Base-by-base conservation (phyloP, 2,329 filamentous ascomycete genomes). In the Hymenoscyphus infarciens region DNA sequence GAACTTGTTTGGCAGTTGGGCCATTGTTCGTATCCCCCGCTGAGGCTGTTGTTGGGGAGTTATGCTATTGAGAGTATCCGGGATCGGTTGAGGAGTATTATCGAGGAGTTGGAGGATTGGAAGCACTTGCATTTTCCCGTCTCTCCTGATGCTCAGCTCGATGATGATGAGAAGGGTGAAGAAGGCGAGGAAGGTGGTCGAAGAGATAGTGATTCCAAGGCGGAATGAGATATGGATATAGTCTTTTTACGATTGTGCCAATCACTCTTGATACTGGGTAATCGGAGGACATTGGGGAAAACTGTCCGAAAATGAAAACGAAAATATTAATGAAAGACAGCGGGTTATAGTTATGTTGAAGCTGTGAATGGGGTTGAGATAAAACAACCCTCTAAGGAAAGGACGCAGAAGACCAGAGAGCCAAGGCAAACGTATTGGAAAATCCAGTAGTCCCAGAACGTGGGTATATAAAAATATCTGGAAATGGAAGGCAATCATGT, bases 31-130 rank as follows among this genome's bases (percentile, higher is more conserved):
- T 97, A 92, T 74, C 95, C 95, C 57, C 95, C 95, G 0, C 75
- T 98, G 67, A 80, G 95, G 38, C 77, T 99, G 63, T 79, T 97
- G n/a, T 77, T 98, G 27, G 95, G 95, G 0, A 96, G 88, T 67
- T 98, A 96, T 77, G 94, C 95, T 1, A 94, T 98, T 42, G 94
- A 99, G 75, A 97, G 93, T 75, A 96, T 98, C 58, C 82, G 95
- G 16, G 95, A 99, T 77, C 83, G 94, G 22, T 77, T 98, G 72
- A 85, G 92, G 68, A 94, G 90, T 65, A 91, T 98, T 49, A 97
- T 93, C 13, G 95, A 98, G 76, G 95, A 99, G 79, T 84, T 96
- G 68, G 92, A 96, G 77, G 92, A 96, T 73, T 96, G 92, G 91
- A 95, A 93, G 72, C 88, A 94, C 73, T 79, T 96, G 33, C 91